Evolutionary conservation across 345 rosid genomes (phyloP), one percentile per base, ranked within the genome.

Genomic region (Gossypium rotundifolium): DNA sequence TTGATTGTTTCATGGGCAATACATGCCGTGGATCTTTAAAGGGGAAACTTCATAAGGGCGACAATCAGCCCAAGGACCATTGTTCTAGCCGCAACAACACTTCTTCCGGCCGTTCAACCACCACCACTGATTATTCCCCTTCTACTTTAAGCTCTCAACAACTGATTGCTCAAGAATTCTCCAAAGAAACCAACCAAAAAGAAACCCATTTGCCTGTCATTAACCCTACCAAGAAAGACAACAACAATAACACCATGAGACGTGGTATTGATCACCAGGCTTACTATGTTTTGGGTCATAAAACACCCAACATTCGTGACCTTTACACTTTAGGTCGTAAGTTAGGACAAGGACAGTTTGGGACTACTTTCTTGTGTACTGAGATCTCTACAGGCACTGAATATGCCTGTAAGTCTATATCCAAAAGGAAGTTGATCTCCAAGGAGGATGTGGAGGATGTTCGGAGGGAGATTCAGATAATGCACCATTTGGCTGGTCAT

Each of bases 401-500:
- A 71, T 92, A 89, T 60, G 98, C 98, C 22, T 94, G 98, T 81
- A 94, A 94, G 84, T 94, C 98, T 11, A 94, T 94, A 76, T 89
- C 97, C 11, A 94, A 94, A 84, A 87, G 98, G 80, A 94, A 94
- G 84, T 81, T 94, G 85, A 89, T 94, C 61, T 86, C 98, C 74
- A 94, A 82, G 81, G 98, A 94, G 83, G 98, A 94, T 76, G 90
- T 94, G 58, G 98, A 94, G 75, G 98, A 94, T 77, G 97, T 94
- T 52, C 79, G 95, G 73, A 87, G 98, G 82, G 98, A 94, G 84
- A 94, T 94, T 78, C 97, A 92, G 88, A 94, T 92, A 86, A 94
- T 94, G 98, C 98, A 94, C 77, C 98, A 94, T 79, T 88, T 94
- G 88, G 97, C 98, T 0, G 97, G 98, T 77, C 96, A 94, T 84